Conservation (phyloP, 1,139 yeast species). For the Arxiozyma slooffiae region DNA sequence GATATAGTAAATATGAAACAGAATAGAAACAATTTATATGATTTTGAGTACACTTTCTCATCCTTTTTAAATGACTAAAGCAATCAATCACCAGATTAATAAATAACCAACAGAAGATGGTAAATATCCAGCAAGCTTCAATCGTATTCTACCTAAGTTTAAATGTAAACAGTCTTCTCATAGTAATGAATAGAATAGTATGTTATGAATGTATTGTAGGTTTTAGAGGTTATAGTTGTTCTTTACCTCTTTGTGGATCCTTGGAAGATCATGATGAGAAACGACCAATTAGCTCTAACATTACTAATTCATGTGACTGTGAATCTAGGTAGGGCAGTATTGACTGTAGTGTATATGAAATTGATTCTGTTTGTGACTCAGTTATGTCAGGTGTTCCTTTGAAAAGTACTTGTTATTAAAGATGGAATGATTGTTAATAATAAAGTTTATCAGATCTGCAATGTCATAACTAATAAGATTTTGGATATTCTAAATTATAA, state of each 20-base stretch:
- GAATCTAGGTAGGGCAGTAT: slow-evolving; percentile 86
- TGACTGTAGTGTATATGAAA: slow-evolving; percentile 76
- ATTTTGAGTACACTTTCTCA: not conserved
- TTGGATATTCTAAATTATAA: slow-evolving; percentile 68
- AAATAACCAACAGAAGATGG: not conserved
- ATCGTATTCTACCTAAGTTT: slow-evolving; percentile 85
- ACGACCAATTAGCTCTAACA: slow-evolving; percentile 50
- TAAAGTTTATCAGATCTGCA: slow-evolving; percentile 81
- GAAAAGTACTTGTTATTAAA: slow-evolving; percentile 78
- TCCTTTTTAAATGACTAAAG: not conserved
- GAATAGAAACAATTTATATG: not conserved
- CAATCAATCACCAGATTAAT: not conserved
- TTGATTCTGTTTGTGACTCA: slow-evolving; percentile 66
- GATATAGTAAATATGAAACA: slow-evolving; percentile 1
- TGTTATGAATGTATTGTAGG: slow-evolving; percentile 88
- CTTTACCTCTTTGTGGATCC: slow-evolving; percentile 82
- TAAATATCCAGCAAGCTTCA: slow-evolving; percentile 79
- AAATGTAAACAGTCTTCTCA: slow-evolving; percentile 81
- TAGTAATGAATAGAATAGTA: slow-evolving; percentile 82
- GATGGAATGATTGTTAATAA: slow-evolving; percentile 81
- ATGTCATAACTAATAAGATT: slow-evolving; percentile 83
- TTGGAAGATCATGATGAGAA: slow-evolving; percentile 53
- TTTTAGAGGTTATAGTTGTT: slow-evolving; percentile 88
- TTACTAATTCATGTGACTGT: slow-evolving; percentile 52
- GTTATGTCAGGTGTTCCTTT: slow-evolving; percentile 76